These are phyloP conservation scores for Vigna hirtella DNA, from an alignment of 306 rosid genomes.

Conservation along the genomic window DNA sequence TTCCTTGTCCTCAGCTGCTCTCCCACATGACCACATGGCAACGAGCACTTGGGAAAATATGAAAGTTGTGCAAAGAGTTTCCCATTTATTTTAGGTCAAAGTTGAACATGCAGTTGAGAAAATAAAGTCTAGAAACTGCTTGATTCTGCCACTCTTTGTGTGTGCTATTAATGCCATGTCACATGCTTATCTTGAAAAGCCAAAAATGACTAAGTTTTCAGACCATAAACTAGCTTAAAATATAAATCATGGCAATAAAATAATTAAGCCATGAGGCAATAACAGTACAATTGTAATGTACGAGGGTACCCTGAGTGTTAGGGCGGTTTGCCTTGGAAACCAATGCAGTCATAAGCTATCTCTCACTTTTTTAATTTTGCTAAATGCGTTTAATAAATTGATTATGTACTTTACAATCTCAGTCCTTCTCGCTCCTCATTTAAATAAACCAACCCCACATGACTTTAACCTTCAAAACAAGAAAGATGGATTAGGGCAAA, in stretches of 20 bases:
- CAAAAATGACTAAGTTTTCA: conserved; percentile 38
- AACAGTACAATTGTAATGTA: conserved; percentile 64
- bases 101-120: conserved; percentile 7
- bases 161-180: conserved; percentile 31
- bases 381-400: neutral
- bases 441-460: conserved; percentile 40
- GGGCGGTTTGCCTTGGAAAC: conserved; percentile 61
- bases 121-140: conserved; percentile 26
- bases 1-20: neutral
- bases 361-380: conserved; percentile 24
- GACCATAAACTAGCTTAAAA: conserved; percentile 28
- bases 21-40: conserved; percentile 31
- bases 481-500: neutral
- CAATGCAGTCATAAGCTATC: conserved; percentile 34
- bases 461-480: conserved; percentile 41
- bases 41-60: neutral
- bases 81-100: neutral
- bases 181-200: conserved; percentile 46
- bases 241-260: conserved; percentile 31
- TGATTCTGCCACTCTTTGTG: conserved; percentile 7
- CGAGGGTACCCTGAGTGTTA: conserved; percentile 58
- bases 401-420: conserved; percentile 39
- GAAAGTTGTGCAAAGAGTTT: neutral
- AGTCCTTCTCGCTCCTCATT: conserved; percentile 38
- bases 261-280: conserved; percentile 21